Percentiles rank a stretch among this genome's conserved stretches.
These are phyloP conservation scores for Paraphaeosphaeria sporulosa DNA, from an alignment of 2,329 filamentous ascomycete species.

Conservation along the genomic window DNA sequence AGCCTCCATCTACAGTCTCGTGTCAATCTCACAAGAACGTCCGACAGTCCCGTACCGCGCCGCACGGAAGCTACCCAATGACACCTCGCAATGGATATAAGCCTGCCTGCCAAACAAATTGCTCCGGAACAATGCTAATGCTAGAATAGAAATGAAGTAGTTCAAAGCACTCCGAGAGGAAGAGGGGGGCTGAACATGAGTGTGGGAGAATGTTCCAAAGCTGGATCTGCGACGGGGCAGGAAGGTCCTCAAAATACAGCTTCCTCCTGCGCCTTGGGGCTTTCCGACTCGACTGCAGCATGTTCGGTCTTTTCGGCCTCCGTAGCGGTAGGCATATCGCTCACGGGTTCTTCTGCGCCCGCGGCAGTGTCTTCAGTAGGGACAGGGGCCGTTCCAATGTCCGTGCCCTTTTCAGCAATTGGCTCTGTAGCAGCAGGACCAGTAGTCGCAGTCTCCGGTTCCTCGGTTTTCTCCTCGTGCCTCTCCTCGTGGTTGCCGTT, in stretches of 20 bases:
- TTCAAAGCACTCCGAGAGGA: constrained; percentile 8
- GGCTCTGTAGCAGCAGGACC: constrained; percentile 4
- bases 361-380: constrained; percentile 1
- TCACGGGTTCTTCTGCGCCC: neutral
- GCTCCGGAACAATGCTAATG: constrained; percentile 48
- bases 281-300: constrained; percentile 7
- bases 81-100: constrained; percentile 40
- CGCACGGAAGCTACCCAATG: constrained; percentile 23
- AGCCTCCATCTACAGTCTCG: neutral
- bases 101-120: constrained; percentile 32
- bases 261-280: constrained; percentile 10
- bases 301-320: constrained; percentile 11
- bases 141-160: constrained; percentile 29
- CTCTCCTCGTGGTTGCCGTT: constrained; percentile 35
- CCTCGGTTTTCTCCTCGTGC: neutral
- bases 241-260: neutral
- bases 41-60: neutral
- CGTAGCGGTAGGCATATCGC: neutral
- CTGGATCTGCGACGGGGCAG: neutral
- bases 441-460: neutral
- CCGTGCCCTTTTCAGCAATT: neutral
- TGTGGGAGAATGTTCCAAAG: neutral
- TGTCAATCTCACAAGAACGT: neutral
- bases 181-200: constrained; percentile 5
- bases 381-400: neutral